Base-by-base conservation (phyloP, 805 yeast species). In the Metschnikowia aberdeeniae region DNA sequence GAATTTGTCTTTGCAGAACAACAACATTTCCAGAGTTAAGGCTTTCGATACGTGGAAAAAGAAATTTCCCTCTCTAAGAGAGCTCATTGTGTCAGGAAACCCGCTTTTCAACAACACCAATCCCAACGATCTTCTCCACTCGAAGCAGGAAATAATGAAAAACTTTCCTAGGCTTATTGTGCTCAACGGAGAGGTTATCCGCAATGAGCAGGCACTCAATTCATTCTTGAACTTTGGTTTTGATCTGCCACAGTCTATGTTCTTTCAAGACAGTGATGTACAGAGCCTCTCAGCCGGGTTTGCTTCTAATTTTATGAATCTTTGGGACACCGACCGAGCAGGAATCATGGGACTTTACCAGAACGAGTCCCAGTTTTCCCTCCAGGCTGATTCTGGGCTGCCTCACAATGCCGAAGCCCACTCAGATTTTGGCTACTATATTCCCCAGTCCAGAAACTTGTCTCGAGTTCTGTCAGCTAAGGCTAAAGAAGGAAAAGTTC, bases 241-340 rank as follows among this genome's bases (percentile, higher is more conserved):
- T 34, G 64, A 64, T 12, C 63, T 68, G 13, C 78, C 78, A 42
- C 83, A 80, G 47, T 58, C 71, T n/a, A 80, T 83, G 68, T 93
- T 92, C 61, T 90, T 90, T 63, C 97, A 87, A 66, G 86, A 81
- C 56, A 72, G 75, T 12, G 86, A 81, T 33, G 73, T 89, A 28
- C 89, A 86, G 50, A 70, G 72, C 22, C 67, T 86, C 27, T 82
- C 93, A 6, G 82, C 89, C n/a, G 81, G 76, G 56, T 93, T 93
- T 62, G 70, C 90, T 6, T 65, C 88, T 26, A 84, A 86, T 53
- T 93, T 78, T 63, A 70, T 86, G 47, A 80, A 81, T 43, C 67
- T 84, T 40, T 93, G 96, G 95, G 99, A 93, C 67, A 56, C 76
- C 5, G 81, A 86, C 58, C 71, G 99, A 48, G 57, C 73, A 8